A percentile compares a stretch with the other conserved stretches of the same genome.
Evolutionary conservation across 192 early-diverging fungal species (phyloP).

Genomic region (Backusella morwellensis): DNA sequence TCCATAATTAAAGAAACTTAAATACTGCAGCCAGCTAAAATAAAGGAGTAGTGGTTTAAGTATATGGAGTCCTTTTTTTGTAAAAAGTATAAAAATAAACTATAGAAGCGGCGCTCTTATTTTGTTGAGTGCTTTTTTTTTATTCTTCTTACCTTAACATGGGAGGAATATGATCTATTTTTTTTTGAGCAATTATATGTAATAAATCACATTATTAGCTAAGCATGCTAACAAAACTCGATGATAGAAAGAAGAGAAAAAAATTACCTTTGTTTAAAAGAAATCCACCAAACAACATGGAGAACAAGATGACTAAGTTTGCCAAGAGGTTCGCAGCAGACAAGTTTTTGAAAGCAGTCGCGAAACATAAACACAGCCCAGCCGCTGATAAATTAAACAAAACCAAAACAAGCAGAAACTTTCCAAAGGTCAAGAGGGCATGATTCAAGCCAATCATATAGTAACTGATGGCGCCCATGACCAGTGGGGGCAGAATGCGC

Average conservation of each 20-base stretch:
- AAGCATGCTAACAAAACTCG: neutral
- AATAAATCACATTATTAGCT: too few relatives aligned
- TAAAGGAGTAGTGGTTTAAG: neutral
- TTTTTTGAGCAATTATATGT: neutral
- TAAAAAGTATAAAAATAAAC: neutral
- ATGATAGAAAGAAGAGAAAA: neutral
- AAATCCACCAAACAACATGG: conserved; percentile 78
- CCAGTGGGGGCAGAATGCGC: conserved; percentile 59
- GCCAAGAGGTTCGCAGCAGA: conserved; percentile 62
- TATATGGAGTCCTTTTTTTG: neutral
- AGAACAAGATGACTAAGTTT: conserved; percentile 66
- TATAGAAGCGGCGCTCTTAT: neutral
- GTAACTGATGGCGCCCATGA: conserved; percentile 65
- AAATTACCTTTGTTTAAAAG: conserved; percentile 62
- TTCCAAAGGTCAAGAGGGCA: conserved; percentile 45
- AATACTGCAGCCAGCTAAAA: conserved; percentile 63
- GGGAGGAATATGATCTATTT: conserved; percentile 32
- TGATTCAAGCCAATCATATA: conserved; percentile 67
- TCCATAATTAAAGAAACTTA: conserved; percentile 71
- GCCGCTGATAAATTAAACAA: conserved; percentile 65
- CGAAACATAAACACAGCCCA: conserved; percentile 58
- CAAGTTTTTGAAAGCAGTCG: conserved; percentile 50
- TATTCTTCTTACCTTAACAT: conserved; percentile 25
- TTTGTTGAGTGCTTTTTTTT: too few relatives aligned
- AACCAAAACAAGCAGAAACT: conserved; percentile 60